Evolutionary conservation across 108 stramenopile genomes (phyloP).

Genomic region (Fragilaria radians): DNA sequence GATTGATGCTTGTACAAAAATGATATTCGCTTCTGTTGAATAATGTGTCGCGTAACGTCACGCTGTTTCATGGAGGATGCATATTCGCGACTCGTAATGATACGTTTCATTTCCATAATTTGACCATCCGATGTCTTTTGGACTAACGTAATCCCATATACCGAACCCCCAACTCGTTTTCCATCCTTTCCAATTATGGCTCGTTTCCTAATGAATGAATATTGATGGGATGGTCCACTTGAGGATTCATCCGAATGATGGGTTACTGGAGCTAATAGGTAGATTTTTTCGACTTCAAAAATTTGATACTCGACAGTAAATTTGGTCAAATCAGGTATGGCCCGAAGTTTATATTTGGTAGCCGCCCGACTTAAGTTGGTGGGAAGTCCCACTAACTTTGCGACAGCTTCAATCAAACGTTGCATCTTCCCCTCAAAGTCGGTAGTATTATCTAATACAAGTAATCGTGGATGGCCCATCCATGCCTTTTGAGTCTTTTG

Average conservation of each 20-base stretch:
- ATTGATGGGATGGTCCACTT: constrained; percentile 35
- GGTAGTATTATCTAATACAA: constrained; percentile 67
- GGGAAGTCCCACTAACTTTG: constrained; percentile 67
- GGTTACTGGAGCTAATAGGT: constrained; percentile 10
- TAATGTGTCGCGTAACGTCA: constrained; percentile 59
- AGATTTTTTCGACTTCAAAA: constrained; percentile 76
- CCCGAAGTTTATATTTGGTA: constrained; percentile 59
- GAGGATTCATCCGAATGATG: constrained; percentile 12
- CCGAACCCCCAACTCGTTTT: constrained; percentile 30
- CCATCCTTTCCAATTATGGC: constrained; percentile 35
- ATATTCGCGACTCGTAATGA: constrained; percentile 76
- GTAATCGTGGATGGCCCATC: constrained; percentile 76
- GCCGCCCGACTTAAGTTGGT: constrained; percentile 52
- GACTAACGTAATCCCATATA: constrained; percentile 73
- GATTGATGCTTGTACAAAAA: constrained; percentile 74
- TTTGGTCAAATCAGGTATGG: constrained; percentile 26
- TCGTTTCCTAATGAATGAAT: constrained; percentile 75
- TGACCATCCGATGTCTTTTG: constrained; percentile 43
- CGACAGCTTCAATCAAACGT: constrained; percentile 56
- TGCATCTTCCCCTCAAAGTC: constrained; percentile 86
- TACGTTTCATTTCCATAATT: constrained; percentile 70
- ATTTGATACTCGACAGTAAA: constrained; percentile 68
- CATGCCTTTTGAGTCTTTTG: constrained; percentile 66
- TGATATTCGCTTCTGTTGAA: constrained; percentile 63
- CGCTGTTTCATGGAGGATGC: constrained; percentile 42